These are phyloP conservation scores for Podospora bellae-mahoneyi DNA, from an alignment of 495 filamentous ascomycete genomes.

Conservation along the genomic window DNA sequence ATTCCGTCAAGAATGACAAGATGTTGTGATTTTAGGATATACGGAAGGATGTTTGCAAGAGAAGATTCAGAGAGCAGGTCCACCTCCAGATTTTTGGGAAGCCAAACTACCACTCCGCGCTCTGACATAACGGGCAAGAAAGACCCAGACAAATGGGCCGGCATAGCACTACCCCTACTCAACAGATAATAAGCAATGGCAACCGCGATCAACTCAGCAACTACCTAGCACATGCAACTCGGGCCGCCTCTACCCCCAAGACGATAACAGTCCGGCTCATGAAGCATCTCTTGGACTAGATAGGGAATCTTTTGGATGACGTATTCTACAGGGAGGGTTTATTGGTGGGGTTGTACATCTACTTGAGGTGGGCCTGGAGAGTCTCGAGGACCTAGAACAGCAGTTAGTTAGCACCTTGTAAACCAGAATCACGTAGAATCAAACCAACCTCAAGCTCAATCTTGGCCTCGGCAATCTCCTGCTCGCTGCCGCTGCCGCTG, in stretches of 20 bases:
- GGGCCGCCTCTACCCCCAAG: conserved; percentile 20
- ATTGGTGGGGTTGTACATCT: conserved; percentile 36
- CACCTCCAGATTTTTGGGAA: not conserved
- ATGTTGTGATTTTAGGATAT: not conserved
- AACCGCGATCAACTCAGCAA: conserved; percentile 6
- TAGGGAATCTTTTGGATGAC: conserved; percentile 29
- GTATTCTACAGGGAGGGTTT: conserved; percentile 33
- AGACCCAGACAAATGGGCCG: not conserved
- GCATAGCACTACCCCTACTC: not conserved
- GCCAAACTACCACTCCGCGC: not conserved
- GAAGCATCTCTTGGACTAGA: conserved; percentile 28
- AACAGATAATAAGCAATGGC: not conserved
- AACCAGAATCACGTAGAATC: not conserved
- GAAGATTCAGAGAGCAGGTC: not conserved
- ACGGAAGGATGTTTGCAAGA: not conserved
- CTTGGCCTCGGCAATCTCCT: conserved; percentile 97
- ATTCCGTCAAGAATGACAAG: not conserved
- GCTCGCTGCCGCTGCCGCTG: conserved; percentile 85
- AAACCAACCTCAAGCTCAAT: conserved; percentile 88
- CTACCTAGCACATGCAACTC: conserved; percentile 7
- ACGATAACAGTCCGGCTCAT: conserved; percentile 1
- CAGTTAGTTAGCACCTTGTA: conserved; percentile 15
- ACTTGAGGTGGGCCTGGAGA: conserved; percentile 73
- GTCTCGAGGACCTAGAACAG: conserved; percentile 44
- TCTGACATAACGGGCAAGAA: not conserved